phyloP scores from a whole-genome alignment of 2,329 filamentous ascomycete genomes.

The Paecilomyces sp. region DNA sequence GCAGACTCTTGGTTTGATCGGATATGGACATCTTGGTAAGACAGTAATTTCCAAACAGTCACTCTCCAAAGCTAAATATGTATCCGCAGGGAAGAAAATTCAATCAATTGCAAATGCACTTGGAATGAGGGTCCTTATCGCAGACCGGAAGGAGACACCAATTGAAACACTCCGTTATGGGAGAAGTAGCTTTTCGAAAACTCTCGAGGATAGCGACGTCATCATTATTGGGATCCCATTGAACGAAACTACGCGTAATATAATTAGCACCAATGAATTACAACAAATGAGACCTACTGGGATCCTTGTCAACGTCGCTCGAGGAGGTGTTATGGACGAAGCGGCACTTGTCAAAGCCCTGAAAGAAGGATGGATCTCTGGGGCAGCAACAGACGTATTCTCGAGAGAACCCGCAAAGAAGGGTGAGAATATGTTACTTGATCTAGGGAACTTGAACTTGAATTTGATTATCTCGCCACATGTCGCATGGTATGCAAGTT shows the following conservation, averaged over 20 bases:
- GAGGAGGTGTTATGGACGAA: constrained; percentile 43
- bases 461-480: neutral
- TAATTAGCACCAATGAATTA: constrained; percentile 26
- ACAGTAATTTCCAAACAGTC: neutral
- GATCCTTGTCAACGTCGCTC: constrained; percentile 39
- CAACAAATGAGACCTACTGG: constrained; percentile 33
- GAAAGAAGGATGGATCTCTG: constrained; percentile 34
- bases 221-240: constrained; percentile 12
- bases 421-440: neutral
- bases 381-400: constrained; percentile 43
- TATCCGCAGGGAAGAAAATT: constrained; percentile 30
- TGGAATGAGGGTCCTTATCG: constrained; percentile 39
- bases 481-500: neutral
- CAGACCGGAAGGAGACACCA: constrained; percentile 32
- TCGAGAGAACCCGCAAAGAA: constrained; percentile 32
- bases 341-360: constrained; percentile 35
- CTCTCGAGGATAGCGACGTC: constrained; percentile 8
- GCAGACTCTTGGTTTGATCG: constrained; percentile 39
- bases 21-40: constrained; percentile 33
- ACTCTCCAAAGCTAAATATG: neutral
- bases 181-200: constrained; percentile 3
- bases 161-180: constrained; percentile 11
- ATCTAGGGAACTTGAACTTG: neutral
- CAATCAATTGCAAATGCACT: constrained; percentile 32
- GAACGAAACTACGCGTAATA: constrained; percentile 13